phyloP scores from a whole-genome alignment of 1,139 yeast genomes.

The Taiozyma sp. region DNA sequence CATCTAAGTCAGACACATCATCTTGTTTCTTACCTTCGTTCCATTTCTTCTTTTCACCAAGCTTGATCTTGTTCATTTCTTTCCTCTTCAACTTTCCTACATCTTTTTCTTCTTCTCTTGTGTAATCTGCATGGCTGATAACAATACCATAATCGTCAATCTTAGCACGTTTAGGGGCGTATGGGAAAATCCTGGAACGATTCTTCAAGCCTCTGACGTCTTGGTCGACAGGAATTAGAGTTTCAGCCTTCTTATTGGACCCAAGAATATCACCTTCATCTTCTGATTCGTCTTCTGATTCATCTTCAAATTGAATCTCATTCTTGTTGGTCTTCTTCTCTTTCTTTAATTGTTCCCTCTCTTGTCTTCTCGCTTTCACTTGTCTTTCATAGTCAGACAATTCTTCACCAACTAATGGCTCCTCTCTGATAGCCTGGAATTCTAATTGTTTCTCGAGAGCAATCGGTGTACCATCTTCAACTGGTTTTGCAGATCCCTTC shows the following conservation, averaged over 20 bases:
- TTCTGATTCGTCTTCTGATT: constrained; percentile 27
- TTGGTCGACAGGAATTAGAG: constrained; percentile 44
- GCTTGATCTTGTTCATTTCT: constrained; percentile 15
- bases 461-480: constrained; percentile 56
- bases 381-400: constrained; percentile 42
- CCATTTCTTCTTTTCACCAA: constrained; percentile 26
- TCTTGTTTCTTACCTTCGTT: constrained; percentile 30
- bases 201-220: constrained; percentile 58
- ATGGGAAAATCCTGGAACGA: constrained; percentile 79
- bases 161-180: constrained; percentile 48
- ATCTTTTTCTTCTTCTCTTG: constrained; percentile 47
- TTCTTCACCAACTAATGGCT: constrained; percentile 45
- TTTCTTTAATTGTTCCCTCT: constrained; percentile 25
- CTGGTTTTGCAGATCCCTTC: constrained; percentile 40
- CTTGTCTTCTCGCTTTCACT: constrained; percentile 35
- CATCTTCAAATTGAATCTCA: constrained; percentile 31
- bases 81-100: constrained; percentile 20
- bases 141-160: constrained; percentile 85
- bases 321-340: constrained; percentile 21
- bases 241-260: constrained; percentile 18
- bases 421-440: constrained; percentile 40
- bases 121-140: constrained; percentile 61
- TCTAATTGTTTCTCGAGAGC: constrained; percentile 40
- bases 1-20: constrained; percentile 50
- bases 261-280: constrained; percentile 24